These are phyloP conservation scores for Lactuca saligna DNA, from an alignment of 129 eudicot species.

Conservation along the genomic window DNA sequence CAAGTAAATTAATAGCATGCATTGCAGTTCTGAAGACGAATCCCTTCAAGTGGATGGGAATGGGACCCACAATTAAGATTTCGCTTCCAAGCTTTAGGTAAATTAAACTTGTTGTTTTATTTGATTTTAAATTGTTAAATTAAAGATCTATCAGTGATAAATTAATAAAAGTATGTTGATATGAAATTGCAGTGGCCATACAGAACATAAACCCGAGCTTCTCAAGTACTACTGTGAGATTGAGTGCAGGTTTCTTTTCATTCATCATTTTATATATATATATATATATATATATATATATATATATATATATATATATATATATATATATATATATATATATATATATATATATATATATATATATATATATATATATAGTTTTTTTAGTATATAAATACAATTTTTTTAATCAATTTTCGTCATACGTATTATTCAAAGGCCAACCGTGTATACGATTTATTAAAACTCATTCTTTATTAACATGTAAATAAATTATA, in stretches of 20 bases:
- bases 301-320: background rate
- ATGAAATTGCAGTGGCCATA: conserved; percentile 65
- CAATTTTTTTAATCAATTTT: no score
- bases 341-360: background rate
- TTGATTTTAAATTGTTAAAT: background rate
- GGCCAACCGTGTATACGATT: no score
- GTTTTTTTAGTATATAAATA: background rate
- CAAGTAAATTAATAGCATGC: conserved; percentile 12
- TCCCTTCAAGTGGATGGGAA: conserved; percentile 64
- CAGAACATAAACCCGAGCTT: conserved; percentile 65
- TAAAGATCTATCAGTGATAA: no score
- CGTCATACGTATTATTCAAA: no score
- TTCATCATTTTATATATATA: conserved; percentile 1
- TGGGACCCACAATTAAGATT: conserved; percentile 65
- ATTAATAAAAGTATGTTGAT: conserved; percentile 1
- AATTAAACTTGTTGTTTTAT: conserved; percentile 3
- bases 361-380: background rate
- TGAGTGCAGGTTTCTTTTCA: conserved; percentile 69
- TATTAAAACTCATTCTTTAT: no score
- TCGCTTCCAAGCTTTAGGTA: conserved; percentile 98
- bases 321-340: background rate
- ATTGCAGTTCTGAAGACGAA: conserved; percentile 40
- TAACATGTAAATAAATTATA: no score
- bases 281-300: background rate
- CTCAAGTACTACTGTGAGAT: conserved; percentile 90